A percentile compares a stretch with the other conserved stretches of the same genome.
These are phyloP conservation scores for Oxytropis ochrocephala DNA, from an alignment of 306 rosid species.

Conservation along the genomic window DNA sequence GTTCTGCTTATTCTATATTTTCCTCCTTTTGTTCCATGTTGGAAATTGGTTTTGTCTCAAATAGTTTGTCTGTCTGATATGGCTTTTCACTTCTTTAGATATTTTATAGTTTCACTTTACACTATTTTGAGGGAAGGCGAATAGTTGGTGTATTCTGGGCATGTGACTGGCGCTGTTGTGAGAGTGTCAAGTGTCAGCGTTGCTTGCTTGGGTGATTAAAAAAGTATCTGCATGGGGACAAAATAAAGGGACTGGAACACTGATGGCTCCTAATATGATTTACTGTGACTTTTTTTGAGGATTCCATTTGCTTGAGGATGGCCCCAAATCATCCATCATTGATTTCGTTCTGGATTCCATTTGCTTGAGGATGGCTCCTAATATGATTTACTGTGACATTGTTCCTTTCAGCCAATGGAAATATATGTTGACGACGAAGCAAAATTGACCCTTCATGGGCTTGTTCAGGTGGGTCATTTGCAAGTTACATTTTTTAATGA, in stretches of 20 bases:
- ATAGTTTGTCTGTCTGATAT: constrained; percentile 14
- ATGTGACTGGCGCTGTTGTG: constrained; percentile 30
- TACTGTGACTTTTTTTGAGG: too few species aligned
- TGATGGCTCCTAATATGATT: too few species aligned
- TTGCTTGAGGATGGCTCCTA: constrained; percentile 86
- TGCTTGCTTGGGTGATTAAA: constrained; percentile 43
- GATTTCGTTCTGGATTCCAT: constrained; percentile 89
- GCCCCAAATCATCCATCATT: constrained; percentile 76
- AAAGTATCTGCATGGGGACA: constrained; percentile 58
- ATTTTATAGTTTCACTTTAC: constrained; percentile 8
- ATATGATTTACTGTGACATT: constrained; percentile 85
- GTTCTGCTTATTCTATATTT: constrained; percentile 9
- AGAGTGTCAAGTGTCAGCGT: constrained; percentile 39
- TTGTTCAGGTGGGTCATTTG: constrained; percentile 67
- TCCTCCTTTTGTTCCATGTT: constrained; percentile 8
- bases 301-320: too few species aligned
- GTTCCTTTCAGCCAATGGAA: constrained; percentile 99
- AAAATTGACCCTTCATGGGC: constrained; percentile 95
- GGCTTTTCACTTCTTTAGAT: constrained; percentile 9
- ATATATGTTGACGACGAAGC: constrained; percentile 98
- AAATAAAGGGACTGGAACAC: constrained; percentile 59
- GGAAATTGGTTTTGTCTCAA: constrained; percentile 8
- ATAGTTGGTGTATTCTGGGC: constrained; percentile 2
- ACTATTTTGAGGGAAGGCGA: constrained; percentile 9
- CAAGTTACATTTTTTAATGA: background rate